Conservation (phyloP, 1,139 yeast genomes). For the Pichia sp. region DNA sequence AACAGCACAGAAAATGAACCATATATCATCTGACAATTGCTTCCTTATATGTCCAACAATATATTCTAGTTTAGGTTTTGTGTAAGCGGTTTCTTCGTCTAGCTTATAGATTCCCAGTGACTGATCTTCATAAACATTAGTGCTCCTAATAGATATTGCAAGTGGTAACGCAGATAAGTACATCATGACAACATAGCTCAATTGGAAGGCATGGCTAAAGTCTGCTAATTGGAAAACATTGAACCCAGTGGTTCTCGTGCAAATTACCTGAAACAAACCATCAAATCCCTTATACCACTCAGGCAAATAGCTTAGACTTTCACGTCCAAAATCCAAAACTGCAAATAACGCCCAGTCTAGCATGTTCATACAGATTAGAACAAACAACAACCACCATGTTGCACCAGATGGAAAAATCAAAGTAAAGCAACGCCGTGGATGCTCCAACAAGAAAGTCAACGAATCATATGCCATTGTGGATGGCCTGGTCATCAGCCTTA, state of each 20-base stretch:
- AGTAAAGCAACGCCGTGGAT: slow-evolving; percentile 96
- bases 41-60: slow-evolving; percentile 85
- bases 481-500: slow-evolving; percentile 64
- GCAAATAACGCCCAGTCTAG: slow-evolving; percentile 77
- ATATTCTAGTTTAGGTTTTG: slow-evolving; percentile 37
- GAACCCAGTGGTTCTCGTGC: slow-evolving; percentile 94
- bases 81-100: slow-evolving; percentile 30
- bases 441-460: slow-evolving; percentile 81
- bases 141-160: slow-evolving; percentile 92
- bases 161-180: slow-evolving; percentile 92
- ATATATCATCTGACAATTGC: slow-evolving; percentile 88
- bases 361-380: slow-evolving; percentile 65
- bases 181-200: slow-evolving; percentile 95
- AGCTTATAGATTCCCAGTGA: slow-evolving; percentile 75
- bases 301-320: slow-evolving; percentile 46
- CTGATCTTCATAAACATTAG: slow-evolving; percentile 96
- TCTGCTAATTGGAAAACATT: slow-evolving; percentile 61
- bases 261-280: slow-evolving; percentile 86
- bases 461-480: slow-evolving; percentile 67
- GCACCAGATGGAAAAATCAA: slow-evolving; percentile 85
- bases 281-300: slow-evolving; percentile 67
- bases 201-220: slow-evolving; percentile 87
- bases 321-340: slow-evolving; percentile 62
- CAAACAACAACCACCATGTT: slow-evolving; percentile 88
- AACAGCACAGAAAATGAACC: slow-evolving; percentile 86